Base-by-base conservation (phyloP, 2,329 filamentous ascomycete genomes). In the Verticillium longisporum region DNA sequence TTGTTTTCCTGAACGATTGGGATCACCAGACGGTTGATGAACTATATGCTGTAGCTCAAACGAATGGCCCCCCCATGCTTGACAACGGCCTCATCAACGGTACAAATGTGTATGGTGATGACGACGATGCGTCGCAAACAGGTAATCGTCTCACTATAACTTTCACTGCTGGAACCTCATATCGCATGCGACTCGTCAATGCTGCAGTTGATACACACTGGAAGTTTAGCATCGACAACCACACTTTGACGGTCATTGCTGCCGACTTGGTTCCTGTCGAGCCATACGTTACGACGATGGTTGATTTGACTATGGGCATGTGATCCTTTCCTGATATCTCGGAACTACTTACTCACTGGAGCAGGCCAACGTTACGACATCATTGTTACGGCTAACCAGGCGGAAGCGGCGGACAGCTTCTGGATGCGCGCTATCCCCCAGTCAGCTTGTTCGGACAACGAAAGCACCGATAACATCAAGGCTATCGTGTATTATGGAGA, bases 1-100 rank as follows among this genome's bases (percentile, higher is more conserved):
- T 79, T 11, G 66, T 89, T 1, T 77, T 86, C 32, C 68, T 89
- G 6, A 81, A 78, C 15, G 86, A 88, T 66, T 88, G 84, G 83
- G 79, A 79, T 64, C 81, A 84, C 62, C 61, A 63, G 9, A 78
- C 76, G 0, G 73, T 75, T 2, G 77, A 78, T 58, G 64, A 75
- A 57, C 67, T 80, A 1, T 74, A 72, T 50, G 50, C 60, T 3
- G 3, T 56, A 10, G 71, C 70, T 33, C 63, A 71, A 62, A 65
- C 62, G 11, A 58, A 14, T 33, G 73, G 71, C 4, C 75, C 77
- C 1, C 76, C 76, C 0, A 65, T 64, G 0, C 65, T 81, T 0
- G 74, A 80, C 21, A 85, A 75, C 72, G 75, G 77, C 0, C 74
- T 79, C 9, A 76, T 79, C 61, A 79, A 79, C 66, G 77, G 77